phyloP scores from a whole-genome alignment of 768 basidiomycete species.

The Basidioascus undulatus region DNA sequence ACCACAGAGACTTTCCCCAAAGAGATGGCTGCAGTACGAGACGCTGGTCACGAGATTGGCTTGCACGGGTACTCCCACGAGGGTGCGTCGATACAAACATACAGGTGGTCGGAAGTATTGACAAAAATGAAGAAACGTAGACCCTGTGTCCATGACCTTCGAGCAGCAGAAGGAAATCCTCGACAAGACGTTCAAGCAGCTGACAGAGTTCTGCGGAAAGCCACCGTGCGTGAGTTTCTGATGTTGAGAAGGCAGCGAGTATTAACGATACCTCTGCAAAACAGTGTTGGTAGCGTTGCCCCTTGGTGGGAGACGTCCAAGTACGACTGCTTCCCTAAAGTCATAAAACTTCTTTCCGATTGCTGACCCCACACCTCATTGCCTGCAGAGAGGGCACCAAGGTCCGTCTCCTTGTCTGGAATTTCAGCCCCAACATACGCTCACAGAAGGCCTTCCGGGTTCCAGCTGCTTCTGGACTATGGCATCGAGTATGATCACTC shows the following conservation, averaged over 20 bases:
- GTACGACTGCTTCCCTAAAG: conserved; percentile 16
- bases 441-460: no score
- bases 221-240: no score
- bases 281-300: conserved; percentile 39
- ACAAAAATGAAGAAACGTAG: no score
- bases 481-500: conserved; percentile 56
- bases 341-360: no score
- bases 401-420: no score
- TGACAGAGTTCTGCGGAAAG: conserved; percentile 36
- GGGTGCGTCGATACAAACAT: no score
- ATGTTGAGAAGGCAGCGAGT: no score
- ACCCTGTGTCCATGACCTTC: conserved; percentile 32
- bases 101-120: no score
- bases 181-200: conserved; percentile 36
- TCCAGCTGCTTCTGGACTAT: conserved; percentile 36
- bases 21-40: conserved; percentile 41
- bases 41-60: conserved; percentile 45
- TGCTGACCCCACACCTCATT: no score
- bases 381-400: no score
- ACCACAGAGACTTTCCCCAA: conserved; percentile 55
- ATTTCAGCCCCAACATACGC: no score
- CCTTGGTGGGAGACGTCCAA: conserved; percentile 62
- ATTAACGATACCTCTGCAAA: no score
- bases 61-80: conserved; percentile 39
- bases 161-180: conserved; percentile 49